Evolutionary conservation across 2,329 filamentous ascomycete genomes (phyloP), one percentile per base, ranked within the genome.

Genomic region (Ascocoryne sarcoides): DNA sequence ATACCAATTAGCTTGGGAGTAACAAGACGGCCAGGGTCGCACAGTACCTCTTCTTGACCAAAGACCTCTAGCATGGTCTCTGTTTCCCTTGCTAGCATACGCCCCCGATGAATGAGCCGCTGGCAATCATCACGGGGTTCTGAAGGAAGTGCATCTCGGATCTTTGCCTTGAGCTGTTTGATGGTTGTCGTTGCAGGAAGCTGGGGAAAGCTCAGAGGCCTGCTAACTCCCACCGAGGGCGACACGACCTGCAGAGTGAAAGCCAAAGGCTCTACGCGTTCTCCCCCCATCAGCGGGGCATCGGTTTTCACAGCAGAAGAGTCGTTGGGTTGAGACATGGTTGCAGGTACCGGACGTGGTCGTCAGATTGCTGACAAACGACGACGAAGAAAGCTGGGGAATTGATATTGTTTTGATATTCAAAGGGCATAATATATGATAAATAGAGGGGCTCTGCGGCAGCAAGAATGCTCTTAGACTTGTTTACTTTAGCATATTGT

Each of bases 241-340:
- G 76, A 80, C 30, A 80, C 56, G 43, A 81, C 63, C 46, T 76
- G 68, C 37, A 81, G 64, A 43, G 70, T 76, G 57, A 79, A 68
- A 26, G 62, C 61, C 47, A 50, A 33, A 8, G 50, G 35, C 34
- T 48, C 38, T 35, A 48, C 40, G 10, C 35, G 34, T 20, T 52
- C 53, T 32, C 53, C 52, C 32, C 48, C 44, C 17, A 20, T 47
- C 2, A 41, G 47, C 14, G 47, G 46, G 4, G 35, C 44, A 45
- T 49, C 45, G 39, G 33, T 17, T 10, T 19, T 33, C 31, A 36
- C 7, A 9, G 42, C 23, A 15, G 23, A 7, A 26, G 39, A 20
- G 8, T 44, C 45, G 26, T 36, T 20, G 18, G 51, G 33, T 42
- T 46, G 35, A 32, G 52, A 48, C 54, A 56, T 55, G 10, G 31